Evolutionary conservation across 1,284 basidiomycete genomes (phyloP), one percentile per base, ranked within the genome.

Genomic region (Cystobasidiaceae sp.): DNA sequence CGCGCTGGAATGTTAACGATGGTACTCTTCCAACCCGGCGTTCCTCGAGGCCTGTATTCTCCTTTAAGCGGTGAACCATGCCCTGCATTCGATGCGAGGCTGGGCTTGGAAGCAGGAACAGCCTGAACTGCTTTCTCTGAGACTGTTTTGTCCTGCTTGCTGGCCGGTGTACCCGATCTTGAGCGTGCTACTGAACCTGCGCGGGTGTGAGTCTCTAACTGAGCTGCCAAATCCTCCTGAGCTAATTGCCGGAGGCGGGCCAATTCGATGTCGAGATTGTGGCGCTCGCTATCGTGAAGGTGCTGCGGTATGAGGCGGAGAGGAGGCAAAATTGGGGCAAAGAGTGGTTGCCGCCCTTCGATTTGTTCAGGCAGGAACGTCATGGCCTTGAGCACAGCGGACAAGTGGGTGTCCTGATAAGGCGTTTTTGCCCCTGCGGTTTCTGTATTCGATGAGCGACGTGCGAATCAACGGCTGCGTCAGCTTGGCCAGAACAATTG

Each of bases 371-470:
- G 52, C 13, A 64, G 61, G 23, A 64, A 64, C 21, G 39, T 34
- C 51, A 64, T 46, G 19, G 19, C 43, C 1, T 44, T 37, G 8
- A 64, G 44, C 23, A 41, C 52, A 15, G 44, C 44, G 13, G 51
- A 64, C 25, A 64, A 52, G 19, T 64, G 28, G n/a, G 28, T 46
- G 21, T 64, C 61, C 28, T 64, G 49, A 23, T 64, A 64, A 56
- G 61, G 61, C 28, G 51, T 64, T 32, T 56, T 55, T n/a, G 61
- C 61, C 15, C 37, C 52, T 9, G 52, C 41, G 15, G 61, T 56
- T 43, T 64, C 61, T 64, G 52, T 34, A 25, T 43, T n/a, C n/a
- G n/a, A n/a, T n/a, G n/a, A n/a, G n/a, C n/a, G n/a, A n/a, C n/a
- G n/a, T n/a, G n/a, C n/a, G n/a, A n/a, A n/a, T 32, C 6, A 51